Evolutionary conservation across 148 eudicot genomes (phyloP), one percentile per base, ranked within the genome.

Genomic region (Camellia japonica): DNA sequence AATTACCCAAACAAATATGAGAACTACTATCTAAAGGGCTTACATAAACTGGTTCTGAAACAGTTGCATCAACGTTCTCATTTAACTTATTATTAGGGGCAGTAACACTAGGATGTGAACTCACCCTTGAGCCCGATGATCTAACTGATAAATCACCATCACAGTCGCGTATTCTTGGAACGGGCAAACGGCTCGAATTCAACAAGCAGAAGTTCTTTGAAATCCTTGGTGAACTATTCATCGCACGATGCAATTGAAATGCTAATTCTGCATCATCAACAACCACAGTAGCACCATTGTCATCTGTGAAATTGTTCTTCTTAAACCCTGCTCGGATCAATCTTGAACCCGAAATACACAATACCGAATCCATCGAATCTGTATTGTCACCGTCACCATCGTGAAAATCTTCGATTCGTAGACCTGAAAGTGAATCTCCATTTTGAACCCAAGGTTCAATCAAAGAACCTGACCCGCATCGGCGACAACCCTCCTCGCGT

Each of bases 151-250:
- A 78, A 70, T 70, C 38, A 20, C 71, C 66, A 47, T 63, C 16
- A 15, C 9, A 60, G 6, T 82, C 30, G 67, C 60, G 55, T 10
- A 74, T 75, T 69, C 66, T 65, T 61, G 75, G 78, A 75, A 76
- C 84, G 80, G 82, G 80, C n/a, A 81, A 73, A 84, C 77, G 72
- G 12, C 73, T 80, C 0, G 75, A 62, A 78, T 80, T 86, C 66
- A 79, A 68, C 67, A 81, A 78, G 58, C 85, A 74, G 63, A 43
- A 72, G 70, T 83, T 87, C 84, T 80, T 91, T 4, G 82, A 79
- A 60, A 88, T 90, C 81, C 95, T 90, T 14, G 90, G 93, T 4
- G 99, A 95, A 82, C 95, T 91, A 76, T 93, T 94, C 84, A 97
- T 91, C 0, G 87, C 90, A 68, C 97, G 85, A 80, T 92, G 98